Conservation (phyloP, 1,284 basidiomycete genomes). For the Omphalotus olearius region DNA sequence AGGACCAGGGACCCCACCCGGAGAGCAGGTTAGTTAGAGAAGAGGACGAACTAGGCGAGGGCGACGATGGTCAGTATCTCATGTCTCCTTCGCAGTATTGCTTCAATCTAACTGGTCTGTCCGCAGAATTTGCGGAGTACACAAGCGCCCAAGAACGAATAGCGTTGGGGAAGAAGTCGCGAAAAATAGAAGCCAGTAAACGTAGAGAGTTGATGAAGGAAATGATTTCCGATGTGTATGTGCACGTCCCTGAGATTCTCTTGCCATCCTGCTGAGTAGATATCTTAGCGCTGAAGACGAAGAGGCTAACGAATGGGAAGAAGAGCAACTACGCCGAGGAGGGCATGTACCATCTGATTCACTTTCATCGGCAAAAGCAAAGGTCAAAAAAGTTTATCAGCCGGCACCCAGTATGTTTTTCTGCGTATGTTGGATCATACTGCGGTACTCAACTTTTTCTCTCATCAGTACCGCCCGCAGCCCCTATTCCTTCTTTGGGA, state of each 20-base stretch:
- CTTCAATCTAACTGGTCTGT: neutral
- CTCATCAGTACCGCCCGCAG: constrained; percentile 53
- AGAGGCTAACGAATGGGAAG: constrained; percentile 88
- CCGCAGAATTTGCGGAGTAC: constrained; percentile 80
- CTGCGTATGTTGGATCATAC: neutral
- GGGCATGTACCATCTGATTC: constrained; percentile 41
- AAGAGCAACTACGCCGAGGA: constrained; percentile 79
- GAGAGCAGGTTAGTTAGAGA: constrained; percentile 86
- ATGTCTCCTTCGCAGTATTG: neutral
- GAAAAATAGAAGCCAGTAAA: constrained; percentile 70
- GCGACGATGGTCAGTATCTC: constrained; percentile 76
- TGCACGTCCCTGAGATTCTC: constrained; percentile 17
- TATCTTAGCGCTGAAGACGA: constrained; percentile 74
- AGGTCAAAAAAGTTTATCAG: constrained; percentile 57
- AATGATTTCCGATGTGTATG: constrained; percentile 83
- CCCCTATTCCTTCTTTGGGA: constrained; percentile 54
- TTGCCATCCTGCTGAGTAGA: constrained; percentile 14
- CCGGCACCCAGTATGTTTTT: constrained; percentile 66
- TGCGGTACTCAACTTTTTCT: constrained; percentile 15
- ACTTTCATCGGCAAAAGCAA: constrained; percentile 23
- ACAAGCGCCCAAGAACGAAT: constrained; percentile 87
- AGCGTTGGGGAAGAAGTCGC: constrained; percentile 82
- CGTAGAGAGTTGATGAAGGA: constrained; percentile 77
- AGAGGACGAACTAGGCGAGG: constrained; percentile 91
- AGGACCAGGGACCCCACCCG: constrained; percentile 76